Evolutionary conservation across 768 basidiomycete species (phyloP), one percentile per base, ranked within the genome.

Genomic region (Tricholoma flavovirens): DNA sequence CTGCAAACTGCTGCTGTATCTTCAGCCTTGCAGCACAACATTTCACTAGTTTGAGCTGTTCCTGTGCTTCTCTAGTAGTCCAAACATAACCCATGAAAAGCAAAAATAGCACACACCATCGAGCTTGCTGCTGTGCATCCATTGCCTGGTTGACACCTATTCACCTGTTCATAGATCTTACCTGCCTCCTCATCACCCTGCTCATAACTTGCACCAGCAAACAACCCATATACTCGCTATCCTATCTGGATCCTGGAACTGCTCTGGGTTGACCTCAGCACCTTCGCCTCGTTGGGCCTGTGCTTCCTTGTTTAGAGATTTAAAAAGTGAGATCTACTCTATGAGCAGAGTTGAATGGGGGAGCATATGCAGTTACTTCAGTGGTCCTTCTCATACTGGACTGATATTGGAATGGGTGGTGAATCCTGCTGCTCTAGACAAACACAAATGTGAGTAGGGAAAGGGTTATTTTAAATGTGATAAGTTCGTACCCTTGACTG

Each of bases 391-490:
- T 69, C 97, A 78, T 8, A 96, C 97, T 33, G 97, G 97, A 67
- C 97, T 96, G 57, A 99, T 98, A 84, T 98, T 96, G 40, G 93
- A 96, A 49, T 95, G 88, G 5, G 96, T 98, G 0, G 96, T 98
- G 73, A 98, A 98, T 56, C 94, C 94, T 46, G 94, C 96, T 50
- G 94, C 94, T 73, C 93, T 94, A 33, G 32, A 33, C 5, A 33
- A 33, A 33, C 32, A 33, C 32, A 33, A 33, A 33, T 33, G 32
- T 33, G 32, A 33, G 32, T 33, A 33, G 32, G 32, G 32, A 33
- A 33, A 33, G 32, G 32, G 11, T 33, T 33, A 33, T 33, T 33
- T 33, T 11, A 11, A 33, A 33, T 33, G 26, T 3, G 3, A 11
- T 33, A 53, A 24, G 74, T n/a, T n/a, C 88, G 57, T 63, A 94